These are phyloP conservation scores for Garcia nutans DNA, from an alignment of 345 rosid species.

Conservation along the genomic window DNA sequence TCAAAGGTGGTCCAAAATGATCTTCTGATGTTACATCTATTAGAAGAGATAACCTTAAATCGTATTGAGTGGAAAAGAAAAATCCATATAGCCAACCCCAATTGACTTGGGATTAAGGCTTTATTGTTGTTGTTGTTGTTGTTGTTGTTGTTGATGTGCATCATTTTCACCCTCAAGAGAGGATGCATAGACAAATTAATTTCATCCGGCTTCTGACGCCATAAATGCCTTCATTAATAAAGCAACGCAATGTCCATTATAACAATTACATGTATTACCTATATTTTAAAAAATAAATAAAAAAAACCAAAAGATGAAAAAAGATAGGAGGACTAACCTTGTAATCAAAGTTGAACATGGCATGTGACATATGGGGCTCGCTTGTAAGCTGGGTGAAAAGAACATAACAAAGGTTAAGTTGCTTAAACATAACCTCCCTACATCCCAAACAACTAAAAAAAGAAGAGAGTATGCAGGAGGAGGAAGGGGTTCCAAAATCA, in stretches of 20 bases:
- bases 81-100: too few species aligned
- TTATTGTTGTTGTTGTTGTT: too few species aligned
- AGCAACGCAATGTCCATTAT: not conserved
- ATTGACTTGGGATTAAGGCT: too few species aligned
- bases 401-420: slow-evolving; percentile 20
- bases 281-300: not conserved
- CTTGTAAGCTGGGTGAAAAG: slow-evolving; percentile 58
- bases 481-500: slow-evolving; percentile 9
- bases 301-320: not conserved
- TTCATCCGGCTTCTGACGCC: not conserved
- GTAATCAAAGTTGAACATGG: slow-evolving; percentile 84
- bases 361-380: slow-evolving; percentile 88
- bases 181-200: not conserved
- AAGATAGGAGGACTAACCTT: slow-evolving; percentile 46
- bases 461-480: not conserved
- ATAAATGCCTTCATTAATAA: not conserved
- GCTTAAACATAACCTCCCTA: not conserved
- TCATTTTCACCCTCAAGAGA: not conserved
- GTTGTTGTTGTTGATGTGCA: too few species aligned
- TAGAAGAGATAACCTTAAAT: too few species aligned
- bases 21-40: too few species aligned
- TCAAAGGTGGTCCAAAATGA: too few species aligned
- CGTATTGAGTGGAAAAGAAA: too few species aligned
- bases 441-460: not conserved
- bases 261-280: not conserved